A percentile compares a stretch with the other conserved stretches of the same genome.
phyloP scores from a whole-genome alignment of 805 yeast genomes.

The Lachancea sp. region DNA sequence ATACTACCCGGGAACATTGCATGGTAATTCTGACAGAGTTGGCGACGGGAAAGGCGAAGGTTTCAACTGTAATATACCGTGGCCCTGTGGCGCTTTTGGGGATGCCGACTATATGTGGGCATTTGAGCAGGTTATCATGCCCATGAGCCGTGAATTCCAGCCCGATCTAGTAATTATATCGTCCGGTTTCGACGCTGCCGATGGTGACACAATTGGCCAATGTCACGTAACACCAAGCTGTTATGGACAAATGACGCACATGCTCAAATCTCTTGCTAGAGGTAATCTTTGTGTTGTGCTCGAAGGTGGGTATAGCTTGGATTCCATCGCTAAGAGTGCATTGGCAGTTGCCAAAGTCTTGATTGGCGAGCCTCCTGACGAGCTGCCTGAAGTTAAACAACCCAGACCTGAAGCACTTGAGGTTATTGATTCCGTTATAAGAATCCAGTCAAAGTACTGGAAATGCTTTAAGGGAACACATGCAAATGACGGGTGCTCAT shows the following conservation, averaged over 20 bases:
- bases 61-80: constrained; percentile 81
- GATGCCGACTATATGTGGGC: constrained; percentile 96
- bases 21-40: constrained; percentile 72
- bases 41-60: constrained; percentile 90
- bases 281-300: constrained; percentile 85
- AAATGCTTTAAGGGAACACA: constrained; percentile 60
- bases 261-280: constrained; percentile 77
- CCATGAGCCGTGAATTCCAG: constrained; percentile 78
- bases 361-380: constrained; percentile 93
- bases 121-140: constrained; percentile 77
- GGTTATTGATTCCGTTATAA: constrained; percentile 73
- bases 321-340: constrained; percentile 85
- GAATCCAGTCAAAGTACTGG: constrained; percentile 83
- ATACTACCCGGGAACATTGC: constrained; percentile 89
- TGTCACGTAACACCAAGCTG: constrained; percentile 95
- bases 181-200: constrained; percentile 98
- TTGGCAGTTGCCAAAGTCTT: constrained; percentile 85
- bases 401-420: constrained; percentile 76
- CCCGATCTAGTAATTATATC: constrained; percentile 92
- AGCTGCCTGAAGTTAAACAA: constrained; percentile 44
- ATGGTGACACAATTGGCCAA: constrained; percentile 94
- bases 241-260: constrained; percentile 93
- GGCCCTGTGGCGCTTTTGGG: constrained; percentile 87
- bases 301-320: constrained; percentile 96
- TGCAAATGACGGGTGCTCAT: constrained; percentile 43